Conservation (phyloP, 352 stramenopile genomes). For the Globisporangium viniferum region DNA sequence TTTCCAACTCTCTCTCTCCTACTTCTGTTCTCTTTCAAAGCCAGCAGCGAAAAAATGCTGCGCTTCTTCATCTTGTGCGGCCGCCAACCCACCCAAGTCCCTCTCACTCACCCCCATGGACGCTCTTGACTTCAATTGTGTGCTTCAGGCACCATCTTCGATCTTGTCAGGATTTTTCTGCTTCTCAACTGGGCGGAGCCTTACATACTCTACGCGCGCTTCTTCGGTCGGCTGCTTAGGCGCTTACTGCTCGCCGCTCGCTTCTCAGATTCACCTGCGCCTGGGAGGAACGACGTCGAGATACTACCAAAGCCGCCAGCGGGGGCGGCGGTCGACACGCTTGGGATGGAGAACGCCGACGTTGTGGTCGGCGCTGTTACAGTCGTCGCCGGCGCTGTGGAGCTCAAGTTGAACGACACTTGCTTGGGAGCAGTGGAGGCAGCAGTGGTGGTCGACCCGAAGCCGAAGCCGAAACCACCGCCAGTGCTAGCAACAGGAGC, state of each 20-base stretch:
- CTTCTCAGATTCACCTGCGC: slow-evolving; percentile 11
- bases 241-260: slow-evolving; percentile 18
- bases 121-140: neutral
- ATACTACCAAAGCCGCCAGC: slow-evolving; percentile 37
- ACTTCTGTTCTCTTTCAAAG: neutral
- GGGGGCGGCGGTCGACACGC: slow-evolving; percentile 22
- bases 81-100: slow-evolving; percentile 6
- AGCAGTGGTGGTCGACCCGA: slow-evolving; percentile 23
- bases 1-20: neutral
- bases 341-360: slow-evolving; percentile 23
- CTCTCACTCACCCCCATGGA: neutral
- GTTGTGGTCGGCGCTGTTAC: slow-evolving; percentile 25
- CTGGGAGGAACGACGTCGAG: slow-evolving; percentile 44
- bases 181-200: slow-evolving; percentile 9
- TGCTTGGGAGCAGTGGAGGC: slow-evolving; percentile 37
- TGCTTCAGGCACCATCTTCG: neutral
- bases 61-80: slow-evolving; percentile 12
- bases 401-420: slow-evolving; percentile 54
- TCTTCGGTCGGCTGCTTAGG: slow-evolving; percentile 14
- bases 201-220: slow-evolving; percentile 24
- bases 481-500: slow-evolving; percentile 1
- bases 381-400: slow-evolving; percentile 22
- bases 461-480: slow-evolving; percentile 33
- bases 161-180: neutral
- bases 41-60: neutral